Conservation (phyloP, 371 early-diverging fungal species). For the Mucor racemosus region DNA sequence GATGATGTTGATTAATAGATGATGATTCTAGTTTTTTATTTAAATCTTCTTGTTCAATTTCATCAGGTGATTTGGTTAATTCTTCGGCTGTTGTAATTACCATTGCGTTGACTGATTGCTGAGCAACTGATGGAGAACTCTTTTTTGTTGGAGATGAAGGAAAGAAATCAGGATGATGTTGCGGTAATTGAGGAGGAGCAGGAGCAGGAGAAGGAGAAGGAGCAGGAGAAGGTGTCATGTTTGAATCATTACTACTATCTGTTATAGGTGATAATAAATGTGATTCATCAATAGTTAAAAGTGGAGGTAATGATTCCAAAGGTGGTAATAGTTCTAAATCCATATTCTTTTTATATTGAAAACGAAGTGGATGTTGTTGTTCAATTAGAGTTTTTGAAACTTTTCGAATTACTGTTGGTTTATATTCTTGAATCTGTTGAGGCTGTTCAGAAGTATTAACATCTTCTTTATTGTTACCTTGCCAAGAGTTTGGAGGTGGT, state of each 20-base stretch:
- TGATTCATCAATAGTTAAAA: conserved; percentile 20
- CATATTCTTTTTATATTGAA: background rate
- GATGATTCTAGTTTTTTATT: background rate
- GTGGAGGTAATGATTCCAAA: conserved; percentile 13
- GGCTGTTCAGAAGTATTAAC: background rate
- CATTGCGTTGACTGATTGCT: conserved; percentile 21
- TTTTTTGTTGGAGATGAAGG: conserved; percentile 7
- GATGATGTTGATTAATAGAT: background rate
- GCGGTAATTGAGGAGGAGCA: conserved; percentile 20
- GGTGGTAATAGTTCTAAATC: conserved; percentile 22
- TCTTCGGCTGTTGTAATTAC: background rate
- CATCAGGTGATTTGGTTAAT: conserved; percentile 8
- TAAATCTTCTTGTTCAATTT: background rate
- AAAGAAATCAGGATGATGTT: conserved; percentile 19
- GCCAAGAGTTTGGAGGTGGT: conserved; percentile 25
- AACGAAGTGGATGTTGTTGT: background rate
- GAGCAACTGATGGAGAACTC: conserved; percentile 12
- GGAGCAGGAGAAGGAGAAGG: too few species aligned
- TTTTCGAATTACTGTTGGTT: conserved; percentile 14
- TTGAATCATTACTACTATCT: background rate
- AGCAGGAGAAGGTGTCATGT: background rate
- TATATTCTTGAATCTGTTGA: background rate
- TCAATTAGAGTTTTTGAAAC: conserved; percentile 27
- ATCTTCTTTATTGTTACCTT: conserved; percentile 3
- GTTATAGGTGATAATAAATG: conserved; percentile 13